Conservation (phyloP, 2,329 filamentous ascomycete genomes). For the Botrytis pseudocinerea region DNA sequence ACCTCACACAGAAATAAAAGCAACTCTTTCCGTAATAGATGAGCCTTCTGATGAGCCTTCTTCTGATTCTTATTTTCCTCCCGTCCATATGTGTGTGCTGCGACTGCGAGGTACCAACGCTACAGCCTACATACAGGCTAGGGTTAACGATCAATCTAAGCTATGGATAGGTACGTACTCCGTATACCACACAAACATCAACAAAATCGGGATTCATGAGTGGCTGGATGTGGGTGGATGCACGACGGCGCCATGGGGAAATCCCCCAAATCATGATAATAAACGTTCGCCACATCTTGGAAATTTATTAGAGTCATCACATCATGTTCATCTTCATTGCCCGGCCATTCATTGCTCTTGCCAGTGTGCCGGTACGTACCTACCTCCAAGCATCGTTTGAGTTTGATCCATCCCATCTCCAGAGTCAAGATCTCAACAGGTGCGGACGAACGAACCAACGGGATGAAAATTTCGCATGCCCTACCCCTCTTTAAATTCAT, state of each 20-base stretch:
- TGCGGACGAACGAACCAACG: too few relatives aligned
- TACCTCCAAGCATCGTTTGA: neutral
- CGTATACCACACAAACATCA: neutral
- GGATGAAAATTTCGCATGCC: neutral
- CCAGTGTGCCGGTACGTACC: neutral
- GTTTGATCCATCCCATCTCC: neutral
- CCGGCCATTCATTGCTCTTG: neutral
- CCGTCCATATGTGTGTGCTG: neutral
- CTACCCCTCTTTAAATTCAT: neutral
- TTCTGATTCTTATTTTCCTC: neutral
- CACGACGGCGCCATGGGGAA: neutral
- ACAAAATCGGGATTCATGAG: neutral
- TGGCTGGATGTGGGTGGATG: neutral
- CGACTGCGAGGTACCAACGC: constrained; percentile 18
- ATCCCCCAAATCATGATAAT: neutral
- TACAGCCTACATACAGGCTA: neutral
- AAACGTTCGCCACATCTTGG: neutral
- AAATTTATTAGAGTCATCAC: neutral
- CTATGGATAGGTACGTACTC: neutral
- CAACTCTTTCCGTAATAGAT: neutral
- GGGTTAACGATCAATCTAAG: neutral
- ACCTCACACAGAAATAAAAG: neutral
- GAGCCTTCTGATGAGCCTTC: constrained; percentile 7
- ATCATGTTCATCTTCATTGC: neutral
- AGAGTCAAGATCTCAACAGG: neutral